phyloP scores from a whole-genome alignment of 2,329 filamentous ascomycete species.

The Ceratocystiopsis brevicomis region DNA sequence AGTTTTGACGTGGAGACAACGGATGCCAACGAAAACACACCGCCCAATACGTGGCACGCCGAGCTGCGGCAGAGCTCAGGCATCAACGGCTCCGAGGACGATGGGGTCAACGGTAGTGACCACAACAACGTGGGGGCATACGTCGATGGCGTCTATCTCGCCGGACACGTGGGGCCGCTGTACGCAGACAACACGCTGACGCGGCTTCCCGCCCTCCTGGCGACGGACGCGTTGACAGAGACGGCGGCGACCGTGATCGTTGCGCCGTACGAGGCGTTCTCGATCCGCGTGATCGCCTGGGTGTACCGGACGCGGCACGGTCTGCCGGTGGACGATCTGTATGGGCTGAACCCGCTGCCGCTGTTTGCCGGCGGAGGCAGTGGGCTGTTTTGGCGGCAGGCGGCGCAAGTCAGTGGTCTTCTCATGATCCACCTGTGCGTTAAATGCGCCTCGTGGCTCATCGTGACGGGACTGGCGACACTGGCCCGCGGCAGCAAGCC shows the following conservation, averaged over 20 bases:
- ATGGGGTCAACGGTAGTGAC: background rate
- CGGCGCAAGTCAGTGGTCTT: too few relatives aligned
- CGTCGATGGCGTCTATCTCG: slow-evolving; percentile 2
- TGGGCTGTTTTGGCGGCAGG: too few relatives aligned
- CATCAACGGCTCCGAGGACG: background rate
- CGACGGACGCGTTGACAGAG: slow-evolving; percentile 27
- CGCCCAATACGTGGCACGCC: slow-evolving; percentile 36
- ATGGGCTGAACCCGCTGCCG: slow-evolving; percentile 17
- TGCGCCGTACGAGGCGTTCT: slow-evolving; percentile 27
- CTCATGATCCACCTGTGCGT: too few relatives aligned
- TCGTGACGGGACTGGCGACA: too few relatives aligned
- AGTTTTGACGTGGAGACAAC: slow-evolving; percentile 42
- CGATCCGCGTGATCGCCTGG: slow-evolving; percentile 25
- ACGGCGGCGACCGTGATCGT: slow-evolving; percentile 23
- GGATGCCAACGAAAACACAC: slow-evolving; percentile 27
- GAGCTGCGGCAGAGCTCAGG: slow-evolving; percentile 32
- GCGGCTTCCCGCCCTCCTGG: slow-evolving; percentile 27
- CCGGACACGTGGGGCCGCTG: slow-evolving; percentile 8
- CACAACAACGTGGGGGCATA: background rate
- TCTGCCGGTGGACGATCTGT: slow-evolving; percentile 21
- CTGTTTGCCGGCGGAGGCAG: background rate
- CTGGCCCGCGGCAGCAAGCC: too few relatives aligned
- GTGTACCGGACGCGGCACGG: slow-evolving; percentile 21
- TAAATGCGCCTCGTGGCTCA: too few relatives aligned
- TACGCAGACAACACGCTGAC: slow-evolving; percentile 27